phyloP scores from a whole-genome alignment of 2,329 filamentous ascomycete genomes.

The Tolypocladium capitatum region DNA sequence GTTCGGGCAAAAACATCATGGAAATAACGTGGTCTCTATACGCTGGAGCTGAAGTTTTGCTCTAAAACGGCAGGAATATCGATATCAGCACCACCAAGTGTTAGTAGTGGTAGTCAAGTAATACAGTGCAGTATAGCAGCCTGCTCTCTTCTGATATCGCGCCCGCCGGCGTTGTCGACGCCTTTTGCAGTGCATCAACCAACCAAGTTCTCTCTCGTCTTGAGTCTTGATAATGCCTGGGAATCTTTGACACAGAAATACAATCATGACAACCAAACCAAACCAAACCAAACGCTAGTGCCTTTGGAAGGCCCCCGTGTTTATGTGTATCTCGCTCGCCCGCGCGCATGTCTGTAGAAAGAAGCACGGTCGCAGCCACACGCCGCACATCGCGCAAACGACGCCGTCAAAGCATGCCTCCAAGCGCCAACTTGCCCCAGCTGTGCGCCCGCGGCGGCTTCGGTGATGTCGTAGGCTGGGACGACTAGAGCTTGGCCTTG shows the following conservation, averaged over 20 bases:
- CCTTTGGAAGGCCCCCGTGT: background rate
- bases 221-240: background rate
- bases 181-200: background rate
- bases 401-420: background rate
- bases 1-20: background rate
- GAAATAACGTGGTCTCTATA: background rate
- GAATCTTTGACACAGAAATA: background rate
- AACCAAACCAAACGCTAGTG: background rate
- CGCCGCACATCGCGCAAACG: background rate
- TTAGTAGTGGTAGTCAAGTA: background rate
- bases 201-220: background rate
- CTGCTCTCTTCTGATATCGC: background rate
- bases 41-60: background rate
- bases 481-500: constrained; percentile 25
- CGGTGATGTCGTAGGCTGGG: background rate
- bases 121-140: background rate
- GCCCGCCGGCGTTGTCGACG: background rate
- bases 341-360: background rate
- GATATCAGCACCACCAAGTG: background rate
- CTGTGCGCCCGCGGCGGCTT: background rate
- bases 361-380: background rate
- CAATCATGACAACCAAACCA: background rate
- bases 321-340: background rate
- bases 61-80: background rate
- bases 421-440: background rate